Conservation (phyloP, 1,139 yeast species). For the Geotrichum restrictum region DNA sequence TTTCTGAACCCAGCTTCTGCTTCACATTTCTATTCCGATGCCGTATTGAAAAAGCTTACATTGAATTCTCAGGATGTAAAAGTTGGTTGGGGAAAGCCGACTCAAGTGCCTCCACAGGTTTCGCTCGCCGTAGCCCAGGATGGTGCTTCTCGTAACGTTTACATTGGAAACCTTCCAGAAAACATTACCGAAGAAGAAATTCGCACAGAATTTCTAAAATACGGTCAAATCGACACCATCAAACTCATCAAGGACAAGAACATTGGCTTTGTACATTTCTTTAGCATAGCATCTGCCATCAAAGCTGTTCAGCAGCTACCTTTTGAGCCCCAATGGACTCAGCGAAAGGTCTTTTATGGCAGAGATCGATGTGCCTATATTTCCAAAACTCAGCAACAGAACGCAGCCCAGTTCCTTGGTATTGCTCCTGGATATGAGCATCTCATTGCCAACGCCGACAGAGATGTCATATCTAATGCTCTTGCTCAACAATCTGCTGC, state of each 20-base stretch:
- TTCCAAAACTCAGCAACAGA: constrained; percentile 91
- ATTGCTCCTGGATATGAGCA: constrained; percentile 67
- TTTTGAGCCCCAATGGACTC: constrained; percentile 52
- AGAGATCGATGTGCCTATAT: constrained; percentile 80
- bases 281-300: constrained; percentile 73
- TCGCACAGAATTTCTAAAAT: constrained; percentile 52
- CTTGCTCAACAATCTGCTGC: constrained; percentile 69
- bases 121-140: constrained; percentile 72
- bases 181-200: constrained; percentile 59
- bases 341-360: constrained; percentile 73
- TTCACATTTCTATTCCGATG: constrained; percentile 50
- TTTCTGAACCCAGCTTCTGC: constrained; percentile 47
- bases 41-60: constrained; percentile 43
- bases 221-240: constrained; percentile 78
- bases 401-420: constrained; percentile 76
- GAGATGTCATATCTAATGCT: constrained; percentile 50
- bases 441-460: constrained; percentile 73
- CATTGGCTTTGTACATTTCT: constrained; percentile 74
- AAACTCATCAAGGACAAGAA: constrained; percentile 69
- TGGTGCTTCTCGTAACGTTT: constrained; percentile 88
- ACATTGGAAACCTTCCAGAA: constrained; percentile 65
- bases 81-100: constrained; percentile 67
- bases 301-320: constrained; percentile 68
- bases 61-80: constrained; percentile 46
- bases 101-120: constrained; percentile 64